phyloP scores from a whole-genome alignment of 768 basidiomycete genomes.

The Artomyces pyxidatus region DNA sequence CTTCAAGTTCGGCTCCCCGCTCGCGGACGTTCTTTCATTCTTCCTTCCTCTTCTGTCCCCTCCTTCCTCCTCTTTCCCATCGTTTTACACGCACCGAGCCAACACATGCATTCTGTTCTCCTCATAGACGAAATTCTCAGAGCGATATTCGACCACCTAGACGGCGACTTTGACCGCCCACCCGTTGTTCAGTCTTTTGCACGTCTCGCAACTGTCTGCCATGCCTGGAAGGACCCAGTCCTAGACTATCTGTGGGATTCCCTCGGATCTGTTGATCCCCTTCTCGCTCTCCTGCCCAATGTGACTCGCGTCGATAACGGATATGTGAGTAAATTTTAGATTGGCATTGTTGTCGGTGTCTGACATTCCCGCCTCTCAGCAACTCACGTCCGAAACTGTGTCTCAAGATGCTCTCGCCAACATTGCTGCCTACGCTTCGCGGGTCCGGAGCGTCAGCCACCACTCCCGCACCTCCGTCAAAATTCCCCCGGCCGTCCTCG shows the following conservation, averaged over 20 bases:
- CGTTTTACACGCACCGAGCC: too few relatives aligned
- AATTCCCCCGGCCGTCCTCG: neutral
- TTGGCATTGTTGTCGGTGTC: neutral
- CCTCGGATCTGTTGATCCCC: conserved; percentile 13
- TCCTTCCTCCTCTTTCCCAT: neutral
- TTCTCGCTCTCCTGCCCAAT: conserved; percentile 11
- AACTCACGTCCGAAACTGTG: neutral
- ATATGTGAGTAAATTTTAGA: neutral
- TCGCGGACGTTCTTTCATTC: neutral
- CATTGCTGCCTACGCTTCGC: conserved; percentile 13
- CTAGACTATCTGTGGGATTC: conserved; percentile 15
- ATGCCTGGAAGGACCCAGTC: conserved; percentile 16
- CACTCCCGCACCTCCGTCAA: conserved; percentile 2
- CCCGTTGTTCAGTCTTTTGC: conserved; percentile 9
- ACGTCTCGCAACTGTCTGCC: conserved; percentile 14
- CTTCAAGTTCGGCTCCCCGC: neutral
- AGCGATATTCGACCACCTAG: conserved; percentile 13
- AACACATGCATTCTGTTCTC: conserved; percentile 16
- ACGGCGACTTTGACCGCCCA: conserved; percentile 3
- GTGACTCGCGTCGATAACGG: conserved; percentile 2
- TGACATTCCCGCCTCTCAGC: neutral
- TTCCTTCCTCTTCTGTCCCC: neutral
- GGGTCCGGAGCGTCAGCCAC: conserved; percentile 13
- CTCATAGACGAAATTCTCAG: conserved; percentile 16
- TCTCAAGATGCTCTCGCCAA: conserved; percentile 3